Evolutionary conservation across 2,329 filamentous ascomycete species (phyloP).

Genomic region (Zasmidium citrigriseum): DNA sequence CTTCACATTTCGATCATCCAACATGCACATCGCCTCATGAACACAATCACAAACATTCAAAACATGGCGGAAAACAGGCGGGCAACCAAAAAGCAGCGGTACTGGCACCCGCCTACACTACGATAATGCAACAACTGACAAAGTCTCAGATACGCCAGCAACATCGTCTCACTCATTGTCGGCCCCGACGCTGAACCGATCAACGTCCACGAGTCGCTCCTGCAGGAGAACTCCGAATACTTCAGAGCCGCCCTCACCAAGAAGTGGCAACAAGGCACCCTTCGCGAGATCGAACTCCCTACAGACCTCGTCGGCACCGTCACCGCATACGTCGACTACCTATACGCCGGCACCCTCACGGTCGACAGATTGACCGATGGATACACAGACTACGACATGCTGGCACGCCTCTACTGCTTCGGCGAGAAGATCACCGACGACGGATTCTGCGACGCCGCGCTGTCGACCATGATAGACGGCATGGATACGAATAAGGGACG

Average conservation of each 20-base stretch:
- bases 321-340: conserved; percentile 15
- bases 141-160: neutral
- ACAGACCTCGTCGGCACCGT: conserved; percentile 7
- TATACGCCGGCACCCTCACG: conserved; percentile 1
- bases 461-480: neutral
- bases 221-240: neutral
- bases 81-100: neutral
- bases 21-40: neutral
- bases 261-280: conserved; percentile 1
- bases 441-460: conserved; percentile 9
- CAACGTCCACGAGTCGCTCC: neutral
- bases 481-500: neutral
- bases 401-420: conserved; percentile 7
- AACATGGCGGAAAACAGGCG: neutral
- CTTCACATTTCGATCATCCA: neutral
- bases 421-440: conserved; percentile 16
- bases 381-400: neutral
- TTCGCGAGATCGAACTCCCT: neutral
- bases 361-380: neutral
- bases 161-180: neutral
- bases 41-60: neutral
- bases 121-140: neutral
- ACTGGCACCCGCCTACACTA: too few relatives aligned
- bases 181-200: neutral
- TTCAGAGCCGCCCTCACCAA: conserved; percentile 1